Evolutionary conservation across 2,329 filamentous ascomycete genomes (phyloP), one percentile per base, ranked within the genome.

Genomic region (Penicillium olsonii): DNA sequence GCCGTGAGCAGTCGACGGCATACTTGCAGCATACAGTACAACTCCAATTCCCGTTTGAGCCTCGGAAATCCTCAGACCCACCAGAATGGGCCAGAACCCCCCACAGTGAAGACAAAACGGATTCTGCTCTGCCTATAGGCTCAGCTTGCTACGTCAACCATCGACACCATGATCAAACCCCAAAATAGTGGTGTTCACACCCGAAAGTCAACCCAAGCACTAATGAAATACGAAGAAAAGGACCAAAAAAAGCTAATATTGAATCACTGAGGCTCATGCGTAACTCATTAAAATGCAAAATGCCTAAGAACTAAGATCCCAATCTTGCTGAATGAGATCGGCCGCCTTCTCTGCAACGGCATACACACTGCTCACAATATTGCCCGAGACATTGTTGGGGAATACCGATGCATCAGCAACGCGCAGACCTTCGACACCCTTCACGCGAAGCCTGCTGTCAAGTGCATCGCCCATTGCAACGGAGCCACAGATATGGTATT

Each of bases 321-420:
- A 53, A 42, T 68, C 65, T 33, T 58, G 57, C 40, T 62, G 65
- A 49, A 70, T 64, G 45, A 70, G 20, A 51, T 69, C 67, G 15
- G 65, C 62, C n/a, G 62, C 65, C 48, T 62, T 67, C 58, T 70
- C 68, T 6, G 62, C 67, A 29, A 69, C 45, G 19, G 64, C 65
- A 46, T 69, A 70, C 5, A 70, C 67, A 18, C 55, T 65, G 15
- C 53, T 54, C 9, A 60, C 39, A 35, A 65, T 62, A 48, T 68
- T 68, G 9, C 66, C 65, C n/a, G 56, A 58, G 10, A 65, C 56
- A 33, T 68, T 59, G 24, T 64, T 62, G 1, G 68, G 60, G 37
- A 69, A 60, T 14, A 68, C 37, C 2, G 57, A 63, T 0, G 65
- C 65, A 47, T 68, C 65, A 1, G 47, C 56, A 4, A 67, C 60